phyloP scores from a whole-genome alignment of 164 flowering plant genomes.

The Vitis rupestris region DNA sequence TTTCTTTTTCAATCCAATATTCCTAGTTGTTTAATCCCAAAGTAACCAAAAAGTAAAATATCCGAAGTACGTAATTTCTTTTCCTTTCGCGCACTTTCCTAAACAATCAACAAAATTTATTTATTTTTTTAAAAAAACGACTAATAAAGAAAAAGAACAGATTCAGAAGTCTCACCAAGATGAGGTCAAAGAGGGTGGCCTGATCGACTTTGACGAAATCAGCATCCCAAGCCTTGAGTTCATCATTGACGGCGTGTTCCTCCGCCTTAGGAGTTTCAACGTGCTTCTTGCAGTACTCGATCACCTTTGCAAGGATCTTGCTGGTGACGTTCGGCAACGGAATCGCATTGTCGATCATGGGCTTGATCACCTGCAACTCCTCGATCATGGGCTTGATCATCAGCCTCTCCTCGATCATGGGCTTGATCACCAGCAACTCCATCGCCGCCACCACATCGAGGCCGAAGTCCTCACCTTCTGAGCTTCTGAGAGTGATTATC shows the following conservation, averaged over 20 bases:
- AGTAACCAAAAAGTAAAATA: not conserved
- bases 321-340: not conserved
- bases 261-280: not conserved
- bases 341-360: too few relatives aligned
- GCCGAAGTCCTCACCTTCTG: constrained; percentile 21
- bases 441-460: constrained; percentile 20
- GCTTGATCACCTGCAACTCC: constrained; percentile 6
- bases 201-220: constrained; percentile 7
- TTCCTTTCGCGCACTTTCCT: too few relatives aligned
- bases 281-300: constrained; percentile 13
- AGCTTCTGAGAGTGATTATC: constrained; percentile 16
- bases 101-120: too few relatives aligned
- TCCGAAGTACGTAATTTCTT: too few relatives aligned
- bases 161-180: not conserved
- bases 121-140: too few relatives aligned
- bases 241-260: too few relatives aligned
- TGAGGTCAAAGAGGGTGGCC: constrained; percentile 3
- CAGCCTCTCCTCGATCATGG: constrained; percentile 18
- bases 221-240: not conserved
- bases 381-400: constrained; percentile 23
- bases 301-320: constrained; percentile 19
- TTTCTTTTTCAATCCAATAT: too few relatives aligned
- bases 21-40: not conserved
- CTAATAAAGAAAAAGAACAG: not conserved
- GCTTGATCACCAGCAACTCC: constrained; percentile 22